Evolutionary conservation across 805 yeast species (phyloP).

Genomic region (Jamesozyma spencerorum): DNA sequence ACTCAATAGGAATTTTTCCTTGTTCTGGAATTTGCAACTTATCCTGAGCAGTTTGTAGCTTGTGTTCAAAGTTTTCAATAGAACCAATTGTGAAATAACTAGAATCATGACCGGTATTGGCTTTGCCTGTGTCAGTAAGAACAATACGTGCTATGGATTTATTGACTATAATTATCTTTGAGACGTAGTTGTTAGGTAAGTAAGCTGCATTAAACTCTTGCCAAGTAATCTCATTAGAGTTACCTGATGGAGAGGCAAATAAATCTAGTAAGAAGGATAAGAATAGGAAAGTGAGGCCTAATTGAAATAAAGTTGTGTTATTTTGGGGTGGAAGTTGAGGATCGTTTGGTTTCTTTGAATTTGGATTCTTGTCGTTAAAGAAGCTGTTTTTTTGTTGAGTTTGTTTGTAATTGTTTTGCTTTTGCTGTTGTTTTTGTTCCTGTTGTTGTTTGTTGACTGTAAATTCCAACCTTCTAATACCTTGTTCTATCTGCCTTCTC

Average conservation of each 20-base stretch:
- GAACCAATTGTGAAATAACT: constrained; percentile 76
- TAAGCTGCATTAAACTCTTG: constrained; percentile 78
- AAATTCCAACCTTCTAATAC: constrained; percentile 18
- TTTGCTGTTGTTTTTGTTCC: not conserved
- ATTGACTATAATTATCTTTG: constrained; percentile 66
- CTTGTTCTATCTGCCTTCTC: constrained; percentile 21
- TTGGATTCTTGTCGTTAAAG: not conserved
- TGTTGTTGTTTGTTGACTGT: constrained; percentile 8
- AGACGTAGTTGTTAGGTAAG: constrained; percentile 70
- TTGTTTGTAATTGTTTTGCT: no score
- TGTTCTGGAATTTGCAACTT: constrained; percentile 51
- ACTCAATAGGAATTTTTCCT: constrained; percentile 73
- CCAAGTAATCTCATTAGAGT: constrained; percentile 60
- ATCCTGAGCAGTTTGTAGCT: constrained; percentile 66
- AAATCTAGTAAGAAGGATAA: constrained; percentile 27
- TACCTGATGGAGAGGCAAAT: constrained; percentile 26
- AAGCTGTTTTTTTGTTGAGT: no score
- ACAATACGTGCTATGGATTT: constrained; percentile 65
- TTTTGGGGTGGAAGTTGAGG: constrained; percentile 24
- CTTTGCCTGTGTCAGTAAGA: constrained; percentile 50
- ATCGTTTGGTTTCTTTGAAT: constrained; percentile 8
- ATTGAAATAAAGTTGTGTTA: constrained; percentile 30
- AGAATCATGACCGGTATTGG: constrained; percentile 32
- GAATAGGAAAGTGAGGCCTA: constrained; percentile 28
- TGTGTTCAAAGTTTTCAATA: constrained; percentile 77